Conservation (phyloP, 2,329 filamentous ascomycete genomes). For the Paecilomyces dactylethromorphus region DNA sequence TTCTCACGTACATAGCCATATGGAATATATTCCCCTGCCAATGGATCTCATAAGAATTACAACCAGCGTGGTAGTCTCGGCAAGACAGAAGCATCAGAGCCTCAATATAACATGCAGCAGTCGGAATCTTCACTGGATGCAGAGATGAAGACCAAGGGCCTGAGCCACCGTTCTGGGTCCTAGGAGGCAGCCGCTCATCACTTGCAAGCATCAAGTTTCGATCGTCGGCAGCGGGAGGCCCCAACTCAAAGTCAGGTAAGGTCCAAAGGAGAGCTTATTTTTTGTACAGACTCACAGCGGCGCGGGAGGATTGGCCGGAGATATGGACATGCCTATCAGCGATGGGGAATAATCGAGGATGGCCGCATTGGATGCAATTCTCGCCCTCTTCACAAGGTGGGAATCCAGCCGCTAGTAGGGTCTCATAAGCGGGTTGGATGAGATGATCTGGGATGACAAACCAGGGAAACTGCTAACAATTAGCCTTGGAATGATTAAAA, state of each 20-base stretch:
- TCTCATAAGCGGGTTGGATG: background rate
- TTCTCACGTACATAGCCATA: background rate
- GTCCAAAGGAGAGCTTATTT: background rate
- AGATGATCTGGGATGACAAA: background rate
- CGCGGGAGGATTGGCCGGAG: background rate
- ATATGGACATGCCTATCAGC: background rate
- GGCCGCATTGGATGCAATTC: background rate
- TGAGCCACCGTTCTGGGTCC: background rate
- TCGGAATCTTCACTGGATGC: background rate
- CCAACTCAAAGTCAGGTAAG: background rate
- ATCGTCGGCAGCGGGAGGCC: background rate
- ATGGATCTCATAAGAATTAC: background rate
- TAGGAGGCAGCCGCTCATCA: background rate
- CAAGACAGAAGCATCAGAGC: background rate
- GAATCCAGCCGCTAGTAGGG: background rate
- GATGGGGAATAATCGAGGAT: background rate
- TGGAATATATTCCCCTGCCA: background rate
- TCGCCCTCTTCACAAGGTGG: background rate
- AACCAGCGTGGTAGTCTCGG: background rate
- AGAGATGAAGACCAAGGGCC: background rate
- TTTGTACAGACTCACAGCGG: background rate
- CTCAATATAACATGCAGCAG: background rate
- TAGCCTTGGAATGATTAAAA: background rate
- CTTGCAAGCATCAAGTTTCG: background rate
- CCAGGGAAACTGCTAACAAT: background rate